These are phyloP conservation scores for Lasiodiplodia theobromae DNA, from an alignment of 2,329 filamentous ascomycete species.

Conservation along the genomic window DNA sequence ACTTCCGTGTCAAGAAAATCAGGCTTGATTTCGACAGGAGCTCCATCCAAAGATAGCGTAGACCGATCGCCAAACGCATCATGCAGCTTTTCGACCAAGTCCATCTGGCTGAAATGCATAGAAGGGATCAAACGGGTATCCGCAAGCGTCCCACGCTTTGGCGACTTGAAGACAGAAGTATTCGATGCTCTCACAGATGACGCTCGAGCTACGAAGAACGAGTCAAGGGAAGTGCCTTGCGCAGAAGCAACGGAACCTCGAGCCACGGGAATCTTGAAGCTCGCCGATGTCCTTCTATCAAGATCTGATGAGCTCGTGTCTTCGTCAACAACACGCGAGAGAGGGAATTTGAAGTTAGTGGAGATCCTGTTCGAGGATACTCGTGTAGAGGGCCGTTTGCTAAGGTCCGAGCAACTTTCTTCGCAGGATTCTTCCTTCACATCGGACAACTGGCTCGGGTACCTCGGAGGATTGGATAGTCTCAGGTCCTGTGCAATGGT, in stretches of 20 bases:
- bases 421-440: slow-evolving; percentile 58
- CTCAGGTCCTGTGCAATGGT: slow-evolving; percentile 41
- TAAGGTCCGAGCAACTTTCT: slow-evolving; percentile 37
- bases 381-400: slow-evolving; percentile 39
- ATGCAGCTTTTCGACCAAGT: slow-evolving; percentile 55
- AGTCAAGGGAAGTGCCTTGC: slow-evolving; percentile 16
- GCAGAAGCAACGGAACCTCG: slow-evolving; percentile 2
- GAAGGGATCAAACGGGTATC: slow-evolving; percentile 53
- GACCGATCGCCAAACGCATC: slow-evolving; percentile 49
- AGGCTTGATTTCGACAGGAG: slow-evolving; percentile 33
- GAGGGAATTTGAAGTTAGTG: slow-evolving; percentile 38
- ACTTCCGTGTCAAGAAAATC: background rate
- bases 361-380: slow-evolving; percentile 41
- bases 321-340: slow-evolving; percentile 10
- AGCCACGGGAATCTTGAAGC: slow-evolving; percentile 36
- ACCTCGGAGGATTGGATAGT: slow-evolving; percentile 40
- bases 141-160: slow-evolving; percentile 6
- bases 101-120: slow-evolving; percentile 56
- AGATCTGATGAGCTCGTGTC: slow-evolving; percentile 17
- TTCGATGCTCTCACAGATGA: slow-evolving; percentile 16
- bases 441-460: slow-evolving; percentile 51
- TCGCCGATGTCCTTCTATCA: slow-evolving; percentile 8
- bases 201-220: slow-evolving; percentile 10
- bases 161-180: slow-evolving; percentile 16
- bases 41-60: slow-evolving; percentile 25